A percentile compares a stretch with the other conserved stretches of the same genome.
These are phyloP conservation scores for Scedosporium minutisporum DNA, from an alignment of 2,329 filamentous ascomycete species.

Conservation along the genomic window DNA sequence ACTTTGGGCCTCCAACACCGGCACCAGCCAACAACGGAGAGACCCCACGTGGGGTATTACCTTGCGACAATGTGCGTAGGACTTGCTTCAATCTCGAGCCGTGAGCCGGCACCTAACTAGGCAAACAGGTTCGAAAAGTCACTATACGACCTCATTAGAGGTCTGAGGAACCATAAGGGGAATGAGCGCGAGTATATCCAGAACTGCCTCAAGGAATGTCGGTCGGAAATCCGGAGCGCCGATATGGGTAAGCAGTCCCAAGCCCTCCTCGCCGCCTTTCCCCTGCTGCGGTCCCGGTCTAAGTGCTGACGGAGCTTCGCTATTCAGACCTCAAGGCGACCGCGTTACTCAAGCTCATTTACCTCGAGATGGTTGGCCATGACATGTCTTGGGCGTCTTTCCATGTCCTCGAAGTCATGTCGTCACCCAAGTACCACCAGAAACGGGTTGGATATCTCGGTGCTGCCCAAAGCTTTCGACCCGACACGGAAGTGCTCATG, in stretches of 20 bases:
- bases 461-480: conserved; percentile 89
- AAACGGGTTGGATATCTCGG: conserved; percentile 93
- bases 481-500: conserved; percentile 96
- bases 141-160: conserved; percentile 95
- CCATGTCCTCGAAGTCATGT: conserved; percentile 98
- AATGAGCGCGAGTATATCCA: conserved; percentile 93
- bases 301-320: background rate
- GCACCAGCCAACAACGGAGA: background rate
- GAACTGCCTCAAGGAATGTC: conserved; percentile 88
- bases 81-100: background rate
- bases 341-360: conserved; percentile 88
- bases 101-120: conserved; percentile 9
- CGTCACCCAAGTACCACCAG: conserved; percentile 84
- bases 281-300: background rate
- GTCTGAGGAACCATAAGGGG: conserved; percentile 89
- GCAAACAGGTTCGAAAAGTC: conserved; percentile 89
- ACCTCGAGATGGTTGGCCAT: conserved; percentile 97
- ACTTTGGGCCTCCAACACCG: background rate
- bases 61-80: conserved; percentile 7
- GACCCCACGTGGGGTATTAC: conserved; percentile 8
- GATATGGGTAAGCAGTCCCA: conserved; percentile 64
- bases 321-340: conserved; percentile 81
- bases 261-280: background rate
- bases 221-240: conserved; percentile 79
- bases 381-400: conserved; percentile 99